These are phyloP conservation scores for Hymenoscyphus linearis DNA, from an alignment of 2,329 filamentous ascomycete species.

Conservation along the genomic window DNA sequence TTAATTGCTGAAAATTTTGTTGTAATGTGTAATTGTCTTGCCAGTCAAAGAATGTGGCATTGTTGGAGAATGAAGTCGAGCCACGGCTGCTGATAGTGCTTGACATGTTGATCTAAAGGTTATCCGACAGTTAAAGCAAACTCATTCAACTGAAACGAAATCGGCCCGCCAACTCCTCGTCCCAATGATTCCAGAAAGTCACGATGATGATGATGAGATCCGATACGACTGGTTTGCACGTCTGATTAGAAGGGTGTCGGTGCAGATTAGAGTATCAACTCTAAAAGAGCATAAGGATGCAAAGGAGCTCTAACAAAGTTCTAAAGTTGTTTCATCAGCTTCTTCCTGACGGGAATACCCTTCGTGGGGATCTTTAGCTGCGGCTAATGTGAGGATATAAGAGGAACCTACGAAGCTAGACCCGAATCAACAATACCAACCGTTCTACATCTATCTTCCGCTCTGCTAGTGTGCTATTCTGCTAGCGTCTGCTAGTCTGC, in stretches of 20 bases:
- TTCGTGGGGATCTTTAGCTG: background rate
- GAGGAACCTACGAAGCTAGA: constrained; percentile 5
- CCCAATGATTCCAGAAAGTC: background rate
- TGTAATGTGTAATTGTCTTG: background rate
- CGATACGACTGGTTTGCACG: background rate
- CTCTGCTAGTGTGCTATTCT: too few species aligned
- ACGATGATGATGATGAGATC: background rate
- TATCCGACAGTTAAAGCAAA: background rate
- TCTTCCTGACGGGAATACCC: background rate
- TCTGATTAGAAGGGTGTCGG: background rate
- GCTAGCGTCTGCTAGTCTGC: too few species aligned
- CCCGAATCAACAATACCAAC: constrained; percentile 5
- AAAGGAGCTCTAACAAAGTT: background rate
- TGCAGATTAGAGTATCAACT: background rate
- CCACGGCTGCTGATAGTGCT: background rate
- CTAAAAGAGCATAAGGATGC: background rate
- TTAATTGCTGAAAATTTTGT: background rate
- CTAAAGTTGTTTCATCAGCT: background rate
- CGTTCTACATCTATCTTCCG: constrained; percentile 2
- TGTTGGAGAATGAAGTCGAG: background rate
- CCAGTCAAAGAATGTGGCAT: background rate
- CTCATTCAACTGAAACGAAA: background rate
- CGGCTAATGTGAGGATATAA: background rate
- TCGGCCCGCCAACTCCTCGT: background rate
- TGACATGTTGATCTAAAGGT: background rate